phyloP scores from a whole-genome alignment of 805 yeast genomes.

The Starmerella potacharoeniae region DNA sequence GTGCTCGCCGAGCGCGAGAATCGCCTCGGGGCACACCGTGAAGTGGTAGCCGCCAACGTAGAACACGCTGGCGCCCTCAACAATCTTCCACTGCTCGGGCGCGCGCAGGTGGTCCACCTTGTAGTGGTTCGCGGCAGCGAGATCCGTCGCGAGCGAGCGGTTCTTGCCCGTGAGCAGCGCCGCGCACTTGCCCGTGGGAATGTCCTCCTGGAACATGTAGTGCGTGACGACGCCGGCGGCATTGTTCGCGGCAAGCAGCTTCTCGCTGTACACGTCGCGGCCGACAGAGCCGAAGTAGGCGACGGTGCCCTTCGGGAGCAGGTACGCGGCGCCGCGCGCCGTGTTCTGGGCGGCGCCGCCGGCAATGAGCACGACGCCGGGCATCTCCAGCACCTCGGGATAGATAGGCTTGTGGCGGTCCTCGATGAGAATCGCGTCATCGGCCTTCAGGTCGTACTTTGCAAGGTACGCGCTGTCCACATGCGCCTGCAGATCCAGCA shows the following conservation, averaged over 20 bases:
- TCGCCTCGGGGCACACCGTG: conserved; percentile 95
- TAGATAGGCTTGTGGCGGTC: conserved; percentile 77
- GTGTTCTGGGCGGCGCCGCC: conserved; percentile 99
- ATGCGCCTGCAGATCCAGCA: conserved; percentile 74
- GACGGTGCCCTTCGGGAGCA: conserved; percentile 70
- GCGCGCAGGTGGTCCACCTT: conserved; percentile 74
- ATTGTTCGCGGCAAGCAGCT: conserved; percentile 69
- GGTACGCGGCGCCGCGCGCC: conserved; percentile 95
- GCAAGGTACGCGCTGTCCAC: conserved; percentile 52
- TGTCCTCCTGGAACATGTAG: conserved; percentile 66
- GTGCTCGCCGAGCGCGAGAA: conserved; percentile 77
- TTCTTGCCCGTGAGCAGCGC: conserved; percentile 78
- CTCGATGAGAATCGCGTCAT: conserved; percentile 86
- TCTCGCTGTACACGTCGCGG: conserved; percentile 73
- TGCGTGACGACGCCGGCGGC: conserved; percentile 79
- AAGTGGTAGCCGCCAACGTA: conserved; percentile 99
- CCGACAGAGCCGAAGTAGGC: conserved; percentile 96
- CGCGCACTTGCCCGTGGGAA: conserved; percentile 96
- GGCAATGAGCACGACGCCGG: conserved; percentile 63
- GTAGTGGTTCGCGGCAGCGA: conserved; percentile 97
- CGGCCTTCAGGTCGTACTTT: conserved; percentile 74
- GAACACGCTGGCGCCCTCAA: conserved; percentile 67
- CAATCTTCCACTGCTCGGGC: conserved; percentile 81
- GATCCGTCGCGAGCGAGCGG: conserved; percentile 90
- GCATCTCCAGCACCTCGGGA: conserved; percentile 57